Evolutionary conservation across 2,329 filamentous ascomycete genomes (phyloP).

Genomic region (Neurospora sp.): DNA sequence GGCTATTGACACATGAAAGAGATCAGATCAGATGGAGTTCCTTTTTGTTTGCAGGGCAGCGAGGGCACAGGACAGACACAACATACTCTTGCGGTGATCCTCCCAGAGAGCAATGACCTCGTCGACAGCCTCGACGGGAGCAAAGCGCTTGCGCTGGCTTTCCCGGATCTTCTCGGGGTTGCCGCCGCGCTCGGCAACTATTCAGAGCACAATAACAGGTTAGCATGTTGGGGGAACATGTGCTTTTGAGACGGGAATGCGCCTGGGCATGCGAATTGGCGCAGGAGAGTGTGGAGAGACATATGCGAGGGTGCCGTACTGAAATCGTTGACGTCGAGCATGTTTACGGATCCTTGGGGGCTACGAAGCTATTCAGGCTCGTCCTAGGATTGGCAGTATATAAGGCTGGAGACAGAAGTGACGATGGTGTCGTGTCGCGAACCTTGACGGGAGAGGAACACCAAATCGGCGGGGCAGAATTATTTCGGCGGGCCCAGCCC

Average conservation of each 20-base stretch:
- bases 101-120: slow-evolving; percentile 82
- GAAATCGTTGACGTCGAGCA: slow-evolving; percentile 72
- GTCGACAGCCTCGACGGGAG: slow-evolving; percentile 75
- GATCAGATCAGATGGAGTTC: slow-evolving; percentile 2
- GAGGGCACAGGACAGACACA: not conserved
- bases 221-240: slow-evolving; percentile 5
- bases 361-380: slow-evolving; percentile 1
- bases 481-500: slow-evolving; percentile 12
- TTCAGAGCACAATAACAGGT: slow-evolving; percentile 1
- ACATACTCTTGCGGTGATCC: slow-evolving; percentile 59
- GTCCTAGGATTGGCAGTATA: not conserved
- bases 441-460: slow-evolving; percentile 1
- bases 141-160: slow-evolving; percentile 74
- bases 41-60: slow-evolving; percentile 45
- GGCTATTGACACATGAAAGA: slow-evolving; percentile 6
- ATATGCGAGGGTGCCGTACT: slow-evolving; percentile 21
- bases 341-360: slow-evolving; percentile 25
- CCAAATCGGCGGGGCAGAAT: slow-evolving; percentile 17
- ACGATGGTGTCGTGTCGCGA: slow-evolving; percentile 10
- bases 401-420: not conserved
- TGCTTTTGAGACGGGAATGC: not conserved
- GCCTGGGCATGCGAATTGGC: not conserved
- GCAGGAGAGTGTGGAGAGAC: not conserved
- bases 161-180: slow-evolving; percentile 87
- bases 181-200: slow-evolving; percentile 70